phyloP scores from a whole-genome alignment of 495 filamentous ascomycete genomes.

The Pyronema omphalodes region DNA sequence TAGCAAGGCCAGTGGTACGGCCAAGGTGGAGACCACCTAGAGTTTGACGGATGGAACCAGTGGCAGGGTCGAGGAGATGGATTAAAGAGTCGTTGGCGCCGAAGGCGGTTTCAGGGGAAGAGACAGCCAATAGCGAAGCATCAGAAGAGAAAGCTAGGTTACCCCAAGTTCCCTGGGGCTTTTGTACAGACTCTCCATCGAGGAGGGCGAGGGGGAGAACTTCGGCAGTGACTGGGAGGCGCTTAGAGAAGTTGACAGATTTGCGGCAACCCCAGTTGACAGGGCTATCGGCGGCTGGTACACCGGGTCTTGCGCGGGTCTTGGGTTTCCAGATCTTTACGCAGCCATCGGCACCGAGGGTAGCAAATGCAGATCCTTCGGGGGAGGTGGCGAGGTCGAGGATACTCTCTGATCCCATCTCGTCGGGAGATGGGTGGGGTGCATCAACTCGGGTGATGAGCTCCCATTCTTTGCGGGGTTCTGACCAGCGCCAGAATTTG shows the following conservation, averaged over 20 bases:
- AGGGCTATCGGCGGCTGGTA: constrained; percentile 28
- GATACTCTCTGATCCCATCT: constrained; percentile 35
- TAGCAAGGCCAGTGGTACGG: constrained; percentile 36
- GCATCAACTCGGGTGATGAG: constrained; percentile 64
- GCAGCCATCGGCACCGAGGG: constrained; percentile 58
- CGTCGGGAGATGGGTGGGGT: constrained; percentile 41
- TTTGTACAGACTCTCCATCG: neutral
- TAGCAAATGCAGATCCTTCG: constrained; percentile 49
- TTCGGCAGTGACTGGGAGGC: constrained; percentile 22
- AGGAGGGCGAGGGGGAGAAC: constrained; percentile 13
- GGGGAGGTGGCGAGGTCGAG: constrained; percentile 55
- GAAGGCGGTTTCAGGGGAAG: constrained; percentile 23
- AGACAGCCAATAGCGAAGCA: constrained; percentile 61
- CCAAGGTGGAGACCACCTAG: constrained; percentile 37
- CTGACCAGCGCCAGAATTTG: constrained; percentile 75
- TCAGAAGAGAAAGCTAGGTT: constrained; percentile 63
- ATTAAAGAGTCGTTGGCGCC: constrained; percentile 32
- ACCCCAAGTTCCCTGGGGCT: constrained; percentile 24
- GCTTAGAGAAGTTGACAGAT: constrained; percentile 35
- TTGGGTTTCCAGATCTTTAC: constrained; percentile 64
- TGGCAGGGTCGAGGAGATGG: constrained; percentile 41
- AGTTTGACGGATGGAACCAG: constrained; percentile 35
- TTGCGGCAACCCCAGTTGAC: constrained; percentile 56
- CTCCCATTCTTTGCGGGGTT: constrained; percentile 44
- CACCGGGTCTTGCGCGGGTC: constrained; percentile 29